Base-by-base conservation (phyloP, 495 filamentous ascomycete species). In the Penicillium daleae region DNA sequence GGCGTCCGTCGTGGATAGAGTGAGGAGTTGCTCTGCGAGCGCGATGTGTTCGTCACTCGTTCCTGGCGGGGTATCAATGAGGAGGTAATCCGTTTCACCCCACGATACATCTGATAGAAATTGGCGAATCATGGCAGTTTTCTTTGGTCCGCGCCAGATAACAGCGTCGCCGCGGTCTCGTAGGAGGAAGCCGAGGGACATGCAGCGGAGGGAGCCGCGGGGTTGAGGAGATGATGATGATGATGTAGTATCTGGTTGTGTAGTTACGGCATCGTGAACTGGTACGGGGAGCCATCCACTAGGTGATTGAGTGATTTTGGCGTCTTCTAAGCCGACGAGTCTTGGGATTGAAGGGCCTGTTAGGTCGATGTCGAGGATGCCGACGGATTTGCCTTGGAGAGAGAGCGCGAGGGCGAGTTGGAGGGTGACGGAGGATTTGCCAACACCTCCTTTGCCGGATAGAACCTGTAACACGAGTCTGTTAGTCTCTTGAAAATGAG, bases 1-100 rank as follows among this genome's bases (percentile, higher is more conserved):
- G 6, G 74, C 67, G 21, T 75, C 69, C 24, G 76, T 63, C 2
- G 76, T 77, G 2, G 79, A 76, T 21, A 83, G 74, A 17, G 81
- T 83, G 44, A 96, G 78, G 6, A 97, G 80, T 15, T 90, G 92
- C 69, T 97, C 94, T 12, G 91, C 91, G 13, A 99, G 85, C 7
- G 92, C 92, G 60, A 99, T 99, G 74, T 99, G 95, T 74, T 99
- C 95, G 74, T 99, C 95, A 54, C 91, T 95, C 10, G 95, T 99
- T 17, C 95, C 95, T 0, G 95, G 95, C 27, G 95, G 95, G 2
- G 95, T 99, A 78, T 99, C 95, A 65, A 99, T 89, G 56, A 99
- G 84, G 10, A 99, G 83, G 75, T 91, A 97, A 74, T 97, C 92
- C 32, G 92, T 84, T 12, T 85, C 81, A 32, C 88, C 90, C 95